A percentile compares a stretch with the other conserved stretches of the same genome.
Evolutionary conservation across 164 flowering plant genomes (phyloP).

Genomic region (Vitis labrusca): DNA sequence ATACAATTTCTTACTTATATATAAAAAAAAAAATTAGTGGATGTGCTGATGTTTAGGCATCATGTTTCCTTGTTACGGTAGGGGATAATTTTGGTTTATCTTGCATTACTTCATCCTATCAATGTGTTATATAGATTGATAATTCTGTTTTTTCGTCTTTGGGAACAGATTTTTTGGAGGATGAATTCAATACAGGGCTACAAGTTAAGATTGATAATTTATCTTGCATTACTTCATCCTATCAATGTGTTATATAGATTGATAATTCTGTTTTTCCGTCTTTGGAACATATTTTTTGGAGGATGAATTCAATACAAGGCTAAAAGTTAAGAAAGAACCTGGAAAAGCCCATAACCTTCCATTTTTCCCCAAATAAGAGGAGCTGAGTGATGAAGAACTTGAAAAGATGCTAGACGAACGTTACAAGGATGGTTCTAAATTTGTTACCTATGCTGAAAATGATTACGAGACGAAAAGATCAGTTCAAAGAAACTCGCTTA

Average conservation of each 20-base stretch:
- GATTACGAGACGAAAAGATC: conserved; percentile 33
- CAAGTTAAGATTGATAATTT: too few species aligned
- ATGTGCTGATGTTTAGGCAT: too few species aligned
- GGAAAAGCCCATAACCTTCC: conserved; percentile 38
- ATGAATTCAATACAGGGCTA: conserved; percentile 25
- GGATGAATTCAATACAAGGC: too few species aligned
- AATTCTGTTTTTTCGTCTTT: neutral
- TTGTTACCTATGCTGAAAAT: conserved; percentile 57
- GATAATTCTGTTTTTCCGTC: too few species aligned
- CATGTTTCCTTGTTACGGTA: too few species aligned
- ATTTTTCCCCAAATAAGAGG: conserved; percentile 70
- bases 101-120: neutral
- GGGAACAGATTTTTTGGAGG: conserved; percentile 44
- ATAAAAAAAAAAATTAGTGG: too few species aligned
- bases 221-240: too few species aligned
- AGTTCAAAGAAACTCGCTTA: conserved; percentile 20
- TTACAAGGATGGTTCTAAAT: conserved; percentile 44
- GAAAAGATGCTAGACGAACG: conserved; percentile 63
- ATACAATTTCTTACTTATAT: too few species aligned
- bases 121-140: neutral
- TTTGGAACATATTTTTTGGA: too few species aligned
- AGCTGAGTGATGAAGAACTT: conserved; percentile 60
- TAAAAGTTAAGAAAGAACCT: conserved; percentile 27
- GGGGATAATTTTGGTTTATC: neutral
- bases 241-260: too few species aligned